A percentile compares a stretch with the other conserved stretches of the same genome.
These are phyloP conservation scores for Ustilago crameri DNA, from an alignment of 1,284 basidiomycete genomes.

Conservation along the genomic window DNA sequence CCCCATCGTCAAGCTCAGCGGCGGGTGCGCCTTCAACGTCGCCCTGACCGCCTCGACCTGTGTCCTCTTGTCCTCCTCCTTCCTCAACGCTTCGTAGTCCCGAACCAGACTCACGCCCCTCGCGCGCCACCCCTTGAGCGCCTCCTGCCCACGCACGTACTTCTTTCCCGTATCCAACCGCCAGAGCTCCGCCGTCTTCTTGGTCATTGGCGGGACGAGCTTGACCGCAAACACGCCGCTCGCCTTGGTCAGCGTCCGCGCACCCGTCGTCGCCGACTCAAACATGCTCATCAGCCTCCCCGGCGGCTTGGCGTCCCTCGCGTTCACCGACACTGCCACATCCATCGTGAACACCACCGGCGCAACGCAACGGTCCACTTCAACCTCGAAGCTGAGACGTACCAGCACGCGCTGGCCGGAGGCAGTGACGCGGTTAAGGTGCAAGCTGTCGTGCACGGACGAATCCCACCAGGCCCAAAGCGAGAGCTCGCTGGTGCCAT, in stretches of 20 bases:
- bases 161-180: constrained; percentile 91
- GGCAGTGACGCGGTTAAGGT: constrained; percentile 86
- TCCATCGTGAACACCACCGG: constrained; percentile 88
- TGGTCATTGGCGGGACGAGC: constrained; percentile 84
- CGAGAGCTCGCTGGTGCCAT: constrained; percentile 52
- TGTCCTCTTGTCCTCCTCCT: constrained; percentile 78
- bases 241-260: constrained; percentile 70
- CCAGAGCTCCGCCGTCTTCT: constrained; percentile 90
- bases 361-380: constrained; percentile 83
- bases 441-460: constrained; percentile 84
- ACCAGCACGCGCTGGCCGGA: constrained; percentile 82
- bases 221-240: constrained; percentile 83
- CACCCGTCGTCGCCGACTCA: constrained; percentile 70
- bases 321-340: constrained; percentile 84
- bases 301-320: constrained; percentile 84
- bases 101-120: constrained; percentile 86
- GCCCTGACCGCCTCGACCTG: constrained; percentile 89
- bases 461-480: constrained; percentile 83
- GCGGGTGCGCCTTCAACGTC: constrained; percentile 71
- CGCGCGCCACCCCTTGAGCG: constrained; percentile 82
- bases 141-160: constrained; percentile 90
- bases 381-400: constrained; percentile 80
- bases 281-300: constrained; percentile 77
- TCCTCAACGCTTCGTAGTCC: constrained; percentile 79
- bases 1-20: constrained; percentile 31